A percentile compares a stretch with the other conserved stretches of the same genome.
These are phyloP conservation scores for Chrysosporium keratinophilum DNA, from an alignment of 2,329 filamentous ascomycete genomes.

Conservation along the genomic window DNA sequence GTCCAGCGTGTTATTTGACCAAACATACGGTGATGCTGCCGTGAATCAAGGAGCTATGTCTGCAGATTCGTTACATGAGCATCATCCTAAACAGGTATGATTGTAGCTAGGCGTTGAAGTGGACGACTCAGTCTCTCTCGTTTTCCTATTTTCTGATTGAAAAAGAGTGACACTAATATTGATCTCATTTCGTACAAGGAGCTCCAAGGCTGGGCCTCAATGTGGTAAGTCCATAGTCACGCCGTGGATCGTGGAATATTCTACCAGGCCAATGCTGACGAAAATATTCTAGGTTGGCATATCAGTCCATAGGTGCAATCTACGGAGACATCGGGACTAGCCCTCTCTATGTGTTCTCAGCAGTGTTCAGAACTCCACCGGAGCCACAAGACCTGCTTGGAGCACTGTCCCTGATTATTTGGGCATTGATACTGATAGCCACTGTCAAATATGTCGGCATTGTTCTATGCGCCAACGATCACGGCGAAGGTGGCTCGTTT, in stretches of 20 bases:
- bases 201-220: slow-evolving; percentile 14
- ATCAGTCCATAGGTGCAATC: slow-evolving; percentile 48
- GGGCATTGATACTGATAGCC: slow-evolving; percentile 47
- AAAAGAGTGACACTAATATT: not conserved
- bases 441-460: slow-evolving; percentile 48
- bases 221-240: slow-evolving; percentile 13
- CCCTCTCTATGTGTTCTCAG: slow-evolving; percentile 49
- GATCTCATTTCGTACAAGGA: slow-evolving; percentile 8
- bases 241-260: not conserved
- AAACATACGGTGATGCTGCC: not conserved
- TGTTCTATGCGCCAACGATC: slow-evolving; percentile 45
- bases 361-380: slow-evolving; percentile 41
- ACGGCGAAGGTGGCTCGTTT: slow-evolving; percentile 50
- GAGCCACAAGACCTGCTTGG: slow-evolving; percentile 42
- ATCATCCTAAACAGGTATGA: slow-evolving; percentile 10
- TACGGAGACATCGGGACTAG: slow-evolving; percentile 52
- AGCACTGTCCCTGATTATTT: slow-evolving; percentile 46
- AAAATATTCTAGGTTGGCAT: slow-evolving; percentile 35
- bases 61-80: slow-evolving; percentile 3
- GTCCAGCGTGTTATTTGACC: slow-evolving; percentile 5
- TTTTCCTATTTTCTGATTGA: not conserved
- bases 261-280: not conserved
- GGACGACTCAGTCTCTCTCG: not conserved
- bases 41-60: not conserved
- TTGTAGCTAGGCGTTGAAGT: not conserved